These are phyloP conservation scores for Candida ponderosae DNA, from an alignment of 805 yeast genomes.

Conservation along the genomic window DNA sequence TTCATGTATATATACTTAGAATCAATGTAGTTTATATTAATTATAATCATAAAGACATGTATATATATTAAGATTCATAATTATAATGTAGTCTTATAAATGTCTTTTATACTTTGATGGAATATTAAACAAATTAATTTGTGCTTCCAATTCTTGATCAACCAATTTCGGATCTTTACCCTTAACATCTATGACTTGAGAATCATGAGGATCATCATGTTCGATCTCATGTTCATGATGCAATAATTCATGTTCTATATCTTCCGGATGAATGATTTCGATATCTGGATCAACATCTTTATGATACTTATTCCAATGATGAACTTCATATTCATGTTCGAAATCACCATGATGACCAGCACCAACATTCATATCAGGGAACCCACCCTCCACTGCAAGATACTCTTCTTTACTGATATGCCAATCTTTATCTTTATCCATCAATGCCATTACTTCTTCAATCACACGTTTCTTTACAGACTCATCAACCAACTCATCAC, in stretches of 20 bases:
- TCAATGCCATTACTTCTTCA: slow-evolving; percentile 41
- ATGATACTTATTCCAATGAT: slow-evolving; percentile 86
- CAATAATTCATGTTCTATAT: slow-evolving; percentile 48
- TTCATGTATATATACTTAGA: too few relatives aligned
- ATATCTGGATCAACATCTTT: slow-evolving; percentile 78
- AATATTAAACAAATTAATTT: slow-evolving; percentile 27
- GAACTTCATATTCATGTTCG: slow-evolving; percentile 88
- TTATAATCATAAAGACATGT: too few relatives aligned
- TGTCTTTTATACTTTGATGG: slow-evolving; percentile 27
- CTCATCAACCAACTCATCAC: slow-evolving; percentile 48
- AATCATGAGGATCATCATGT: slow-evolving; percentile 59
- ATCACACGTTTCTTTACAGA: slow-evolving; percentile 49
- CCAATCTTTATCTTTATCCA: slow-evolving; percentile 65
- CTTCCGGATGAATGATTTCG: slow-evolving; percentile 74
- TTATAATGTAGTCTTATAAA: too few relatives aligned
- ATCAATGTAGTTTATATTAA: too few relatives aligned
- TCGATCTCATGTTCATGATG: slow-evolving; percentile 58
- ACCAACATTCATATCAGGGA: slow-evolving; percentile 91
- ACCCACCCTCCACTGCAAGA: slow-evolving; percentile 53
- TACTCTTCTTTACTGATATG: slow-evolving; percentile 63
- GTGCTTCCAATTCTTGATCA: slow-evolving; percentile 30
- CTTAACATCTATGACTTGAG: too few relatives aligned
- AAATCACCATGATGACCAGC: slow-evolving; percentile 93
- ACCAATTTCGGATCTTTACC: slow-evolving; percentile 20
- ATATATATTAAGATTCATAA: too few relatives aligned